These are phyloP conservation scores for Trametes gibbosa DNA, from an alignment of 768 basidiomycete genomes.

Conservation along the genomic window DNA sequence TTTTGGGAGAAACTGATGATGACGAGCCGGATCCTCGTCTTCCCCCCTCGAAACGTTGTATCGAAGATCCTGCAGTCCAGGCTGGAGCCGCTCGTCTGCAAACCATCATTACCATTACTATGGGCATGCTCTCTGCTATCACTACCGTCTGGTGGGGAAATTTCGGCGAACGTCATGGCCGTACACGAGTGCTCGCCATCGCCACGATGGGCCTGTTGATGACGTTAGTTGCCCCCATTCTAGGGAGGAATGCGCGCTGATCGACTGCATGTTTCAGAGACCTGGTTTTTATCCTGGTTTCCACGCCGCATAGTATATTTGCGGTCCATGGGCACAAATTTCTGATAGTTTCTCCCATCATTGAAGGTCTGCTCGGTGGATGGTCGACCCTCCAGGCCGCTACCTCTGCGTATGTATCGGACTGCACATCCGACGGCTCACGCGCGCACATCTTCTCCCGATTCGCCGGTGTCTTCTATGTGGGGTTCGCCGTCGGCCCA, in stretches of 20 bases:
- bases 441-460: conserved; percentile 58
- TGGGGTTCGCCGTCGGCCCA: conserved; percentile 79
- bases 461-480: conserved; percentile 71
- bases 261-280: conserved; percentile 49
- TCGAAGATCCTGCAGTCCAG: conserved; percentile 55
- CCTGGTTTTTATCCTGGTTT: conserved; percentile 74
- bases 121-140: conserved; percentile 76
- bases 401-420: conserved; percentile 67
- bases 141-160: conserved; percentile 89
- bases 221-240: conserved; percentile 54
- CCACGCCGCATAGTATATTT: conserved; percentile 56
- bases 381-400: conserved; percentile 66
- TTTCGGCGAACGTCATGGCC: conserved; percentile 71
- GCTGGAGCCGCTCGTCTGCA: conserved; percentile 72
- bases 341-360: conserved; percentile 71
- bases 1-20: conserved; percentile 23
- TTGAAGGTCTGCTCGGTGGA: conserved; percentile 81
- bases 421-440: conserved; percentile 81
- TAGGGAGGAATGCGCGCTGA: conserved; percentile 23
- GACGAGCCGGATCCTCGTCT: conserved; percentile 40
- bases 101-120: conserved; percentile 70
- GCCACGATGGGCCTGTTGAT: conserved; percentile 67
- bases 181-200: conserved; percentile 69
- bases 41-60: conserved; percentile 38
- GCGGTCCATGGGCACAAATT: conserved; percentile 68